Conservation (phyloP, 768 basidiomycete genomes). For the Mycena rosella region DNA sequence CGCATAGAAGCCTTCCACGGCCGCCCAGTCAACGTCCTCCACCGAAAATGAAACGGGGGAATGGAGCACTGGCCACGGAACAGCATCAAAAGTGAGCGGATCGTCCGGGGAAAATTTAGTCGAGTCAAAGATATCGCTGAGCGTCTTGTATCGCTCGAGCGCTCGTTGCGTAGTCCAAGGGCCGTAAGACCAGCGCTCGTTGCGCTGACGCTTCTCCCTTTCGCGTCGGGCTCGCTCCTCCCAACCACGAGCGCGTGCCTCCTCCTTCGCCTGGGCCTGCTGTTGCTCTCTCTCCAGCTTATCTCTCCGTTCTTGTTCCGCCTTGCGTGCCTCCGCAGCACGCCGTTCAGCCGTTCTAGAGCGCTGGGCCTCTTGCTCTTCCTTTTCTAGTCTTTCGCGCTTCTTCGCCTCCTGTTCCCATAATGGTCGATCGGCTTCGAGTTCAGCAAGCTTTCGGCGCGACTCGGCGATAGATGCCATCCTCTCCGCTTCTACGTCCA, state of each 20-base stretch:
- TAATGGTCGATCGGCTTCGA: slow-evolving; percentile 71
- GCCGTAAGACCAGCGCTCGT: slow-evolving; percentile 69
- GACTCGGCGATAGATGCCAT: slow-evolving; percentile 70
- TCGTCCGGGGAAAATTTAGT: slow-evolving; percentile 65
- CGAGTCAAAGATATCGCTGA: slow-evolving; percentile 74
- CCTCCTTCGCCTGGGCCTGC: slow-evolving; percentile 42
- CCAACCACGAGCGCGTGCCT: slow-evolving; percentile 45
- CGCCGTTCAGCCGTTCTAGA: slow-evolving; percentile 50
- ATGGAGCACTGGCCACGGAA: slow-evolving; percentile 84
- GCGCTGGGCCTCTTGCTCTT: slow-evolving; percentile 56
- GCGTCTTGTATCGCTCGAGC: slow-evolving; percentile 73
- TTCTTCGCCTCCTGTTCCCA: slow-evolving; percentile 69
- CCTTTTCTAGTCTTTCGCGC: slow-evolving; percentile 57
- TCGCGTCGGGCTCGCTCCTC: slow-evolving; percentile 55
- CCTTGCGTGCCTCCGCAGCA: slow-evolving; percentile 46
- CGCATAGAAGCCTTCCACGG: slow-evolving; percentile 80
- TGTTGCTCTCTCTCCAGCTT: slow-evolving; percentile 39
- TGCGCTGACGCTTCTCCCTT: slow-evolving; percentile 57
- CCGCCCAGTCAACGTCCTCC: slow-evolving; percentile 77
- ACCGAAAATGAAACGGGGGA: slow-evolving; percentile 64
- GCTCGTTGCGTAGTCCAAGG: slow-evolving; percentile 76
- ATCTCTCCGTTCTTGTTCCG: slow-evolving; percentile 43
- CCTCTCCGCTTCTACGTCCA: slow-evolving; percentile 53
- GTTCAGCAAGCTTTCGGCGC: slow-evolving; percentile 74
- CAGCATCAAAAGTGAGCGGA: slow-evolving; percentile 68